phyloP scores from a whole-genome alignment of 768 basidiomycete species.

The Tricholomella constricta region DNA sequence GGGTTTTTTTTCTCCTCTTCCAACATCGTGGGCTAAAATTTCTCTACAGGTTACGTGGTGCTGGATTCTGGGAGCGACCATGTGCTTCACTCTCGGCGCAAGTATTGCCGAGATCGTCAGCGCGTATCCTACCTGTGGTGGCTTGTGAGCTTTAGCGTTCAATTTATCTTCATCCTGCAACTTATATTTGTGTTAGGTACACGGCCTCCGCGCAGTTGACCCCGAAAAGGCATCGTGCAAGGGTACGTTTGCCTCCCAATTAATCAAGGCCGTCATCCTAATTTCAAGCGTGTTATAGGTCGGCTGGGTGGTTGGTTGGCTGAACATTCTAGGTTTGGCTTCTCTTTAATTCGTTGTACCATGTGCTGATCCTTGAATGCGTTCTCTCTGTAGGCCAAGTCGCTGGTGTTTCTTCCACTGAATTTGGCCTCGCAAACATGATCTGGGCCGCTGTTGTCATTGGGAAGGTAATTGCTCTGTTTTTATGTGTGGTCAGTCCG shows the following conservation, averaged over 20 bases:
- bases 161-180: background rate
- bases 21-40: slow-evolving; percentile 1
- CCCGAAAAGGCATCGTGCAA: slow-evolving; percentile 64
- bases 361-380: background rate
- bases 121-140: slow-evolving; percentile 75
- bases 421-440: slow-evolving; percentile 81
- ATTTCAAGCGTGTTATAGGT: slow-evolving; percentile 36
- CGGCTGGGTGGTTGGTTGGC: slow-evolving; percentile 82
- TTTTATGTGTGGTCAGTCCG: slow-evolving; percentile 3
- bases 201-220: slow-evolving; percentile 81
- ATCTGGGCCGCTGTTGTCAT: slow-evolving; percentile 76
- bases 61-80: slow-evolving; percentile 70
- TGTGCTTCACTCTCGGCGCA: slow-evolving; percentile 75
- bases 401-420: slow-evolving; percentile 83
- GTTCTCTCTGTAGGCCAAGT: slow-evolving; percentile 57
- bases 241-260: slow-evolving; percentile 33
- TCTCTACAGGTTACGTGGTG: slow-evolving; percentile 59
- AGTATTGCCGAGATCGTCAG: slow-evolving; percentile 80
- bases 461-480: slow-evolving; percentile 41
- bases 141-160: slow-evolving; percentile 48
- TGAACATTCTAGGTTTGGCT: slow-evolving; percentile 70
- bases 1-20: slow-evolving; percentile 17
- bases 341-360: background rate
- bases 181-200: slow-evolving; percentile 43
- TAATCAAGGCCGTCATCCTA: background rate